Evolutionary conservation across 2,329 filamentous ascomycete species (phyloP).

Genomic region (Coniochaeta ligniaria): DNA sequence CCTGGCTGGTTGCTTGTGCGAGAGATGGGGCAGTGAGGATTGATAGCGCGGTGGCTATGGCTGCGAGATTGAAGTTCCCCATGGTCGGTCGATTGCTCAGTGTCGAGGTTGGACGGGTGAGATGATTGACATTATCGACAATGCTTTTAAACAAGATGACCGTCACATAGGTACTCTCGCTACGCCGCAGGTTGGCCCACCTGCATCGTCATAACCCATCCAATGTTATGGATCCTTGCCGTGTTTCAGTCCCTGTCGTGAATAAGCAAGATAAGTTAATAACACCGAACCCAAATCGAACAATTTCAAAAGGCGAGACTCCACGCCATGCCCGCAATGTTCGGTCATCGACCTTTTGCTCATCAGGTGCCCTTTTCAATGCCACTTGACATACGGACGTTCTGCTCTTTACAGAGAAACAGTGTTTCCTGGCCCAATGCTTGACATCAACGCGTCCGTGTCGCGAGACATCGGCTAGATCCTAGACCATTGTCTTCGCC

Average conservation of each 20-base stretch:
- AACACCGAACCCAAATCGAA: too few species aligned
- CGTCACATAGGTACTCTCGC: not conserved
- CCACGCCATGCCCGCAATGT: too few species aligned
- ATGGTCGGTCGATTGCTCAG: not conserved
- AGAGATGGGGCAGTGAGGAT: constrained; percentile 2
- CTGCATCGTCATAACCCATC: too few species aligned
- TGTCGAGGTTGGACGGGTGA: not conserved
- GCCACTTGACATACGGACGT: not conserved
- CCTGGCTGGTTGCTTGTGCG: constrained; percentile 1
- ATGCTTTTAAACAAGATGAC: not conserved
- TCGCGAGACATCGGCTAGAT: too few species aligned
- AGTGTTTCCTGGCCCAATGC: not conserved
- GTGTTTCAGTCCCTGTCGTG: too few species aligned
- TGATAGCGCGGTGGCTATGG: not conserved
- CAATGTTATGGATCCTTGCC: too few species aligned
- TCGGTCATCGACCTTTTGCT: not conserved
- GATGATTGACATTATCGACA: too few species aligned
- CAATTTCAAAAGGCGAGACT: too few species aligned
- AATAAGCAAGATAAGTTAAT: too few species aligned
- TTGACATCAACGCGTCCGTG: not conserved
- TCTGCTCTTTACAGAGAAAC: not conserved
- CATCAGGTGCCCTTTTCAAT: not conserved
- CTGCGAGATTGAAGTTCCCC: not conserved
- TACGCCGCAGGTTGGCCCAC: not conserved
- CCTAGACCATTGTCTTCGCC: too few species aligned